These are phyloP conservation scores for Trichoderma sp. DNA, from an alignment of 2,329 filamentous ascomycete genomes.

Conservation along the genomic window DNA sequence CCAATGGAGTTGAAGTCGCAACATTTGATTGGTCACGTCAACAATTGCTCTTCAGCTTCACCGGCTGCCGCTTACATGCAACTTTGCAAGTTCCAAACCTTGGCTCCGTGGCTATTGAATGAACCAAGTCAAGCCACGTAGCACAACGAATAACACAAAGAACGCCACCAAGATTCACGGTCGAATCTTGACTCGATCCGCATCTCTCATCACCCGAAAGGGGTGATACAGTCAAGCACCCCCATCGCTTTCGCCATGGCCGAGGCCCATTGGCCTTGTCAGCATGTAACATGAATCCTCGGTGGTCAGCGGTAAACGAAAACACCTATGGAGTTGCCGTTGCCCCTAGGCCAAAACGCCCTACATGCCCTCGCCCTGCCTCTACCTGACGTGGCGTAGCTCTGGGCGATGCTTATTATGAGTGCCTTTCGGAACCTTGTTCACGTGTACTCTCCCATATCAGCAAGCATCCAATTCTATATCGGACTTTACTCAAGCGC, in stretches of 20 bases:
- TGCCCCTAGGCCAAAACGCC: background rate
- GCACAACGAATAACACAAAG: background rate
- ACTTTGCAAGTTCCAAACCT: background rate
- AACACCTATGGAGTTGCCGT: background rate
- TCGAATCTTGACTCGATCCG: background rate
- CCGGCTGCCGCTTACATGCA: background rate
- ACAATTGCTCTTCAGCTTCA: background rate
- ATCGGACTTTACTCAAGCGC: background rate
- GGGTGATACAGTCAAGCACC: background rate
- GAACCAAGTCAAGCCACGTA: background rate
- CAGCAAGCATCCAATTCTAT: background rate
- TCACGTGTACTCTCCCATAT: background rate
- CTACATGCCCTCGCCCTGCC: constrained; percentile 3
- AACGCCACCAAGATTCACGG: background rate
- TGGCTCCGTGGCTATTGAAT: background rate
- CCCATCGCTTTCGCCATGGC: background rate
- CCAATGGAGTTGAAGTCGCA: background rate
- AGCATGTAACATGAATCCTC: background rate
- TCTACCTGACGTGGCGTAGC: constrained; percentile 14
- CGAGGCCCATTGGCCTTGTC: background rate
- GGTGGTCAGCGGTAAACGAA: background rate
- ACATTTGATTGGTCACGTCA: background rate
- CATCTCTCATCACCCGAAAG: background rate
- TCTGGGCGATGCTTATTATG: background rate
- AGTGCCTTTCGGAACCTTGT: background rate